Base-by-base conservation (phyloP, 768 basidiomycete genomes). In the Polyporus arcularius region DNA sequence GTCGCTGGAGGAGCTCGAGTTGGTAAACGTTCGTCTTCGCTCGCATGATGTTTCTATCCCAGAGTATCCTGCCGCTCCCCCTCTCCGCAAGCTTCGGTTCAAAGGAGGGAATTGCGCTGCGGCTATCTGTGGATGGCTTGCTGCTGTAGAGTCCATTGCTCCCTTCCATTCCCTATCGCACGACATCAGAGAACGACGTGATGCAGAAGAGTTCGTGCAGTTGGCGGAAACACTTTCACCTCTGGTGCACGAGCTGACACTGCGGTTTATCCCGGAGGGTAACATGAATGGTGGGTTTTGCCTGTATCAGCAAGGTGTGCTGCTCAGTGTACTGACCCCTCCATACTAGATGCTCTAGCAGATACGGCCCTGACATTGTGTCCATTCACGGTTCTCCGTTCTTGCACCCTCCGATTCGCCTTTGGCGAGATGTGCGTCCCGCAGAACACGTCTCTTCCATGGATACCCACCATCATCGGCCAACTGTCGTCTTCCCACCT, bases 371-470 rank as follows among this genome's bases (percentile, higher is more conserved):
- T 71, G 52, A 53, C 61, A 3, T 52, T 71, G 4, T 51, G 56
- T 1, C 31, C 30, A 12, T 69, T 63, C 48, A 39, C 53, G 1
- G 49, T 40, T 14, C 60, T 72, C 8, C 68, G 64, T 18, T 28
- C 62, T 12, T 68, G 66, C 48, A 56, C 40, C 15, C 53, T 72
- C 1, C 55, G 54, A 2, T 65, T 72, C 43, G 56, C 55, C 10
- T 57, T 67, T 50, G 58, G 53, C 32, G 67, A 68, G 59, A 70
- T 72, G 71, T 69, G 64, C 57, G 69, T 70, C 39, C 55, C 63
- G 4, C 60, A 57, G 28, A 70, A 68, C 59, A 40, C 43, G 12
- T 66, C 66, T 15, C 60, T 72, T 15, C 41, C 62, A 2, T 68
- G 64, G 66, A 66, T 71, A 38, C 46, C 61, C 21, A 30, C 32